Percentiles rank a stretch among this genome's conserved stretches.
Conservation (phyloP, 768 basidiomycete genomes). For the Trametes elegans region DNA sequence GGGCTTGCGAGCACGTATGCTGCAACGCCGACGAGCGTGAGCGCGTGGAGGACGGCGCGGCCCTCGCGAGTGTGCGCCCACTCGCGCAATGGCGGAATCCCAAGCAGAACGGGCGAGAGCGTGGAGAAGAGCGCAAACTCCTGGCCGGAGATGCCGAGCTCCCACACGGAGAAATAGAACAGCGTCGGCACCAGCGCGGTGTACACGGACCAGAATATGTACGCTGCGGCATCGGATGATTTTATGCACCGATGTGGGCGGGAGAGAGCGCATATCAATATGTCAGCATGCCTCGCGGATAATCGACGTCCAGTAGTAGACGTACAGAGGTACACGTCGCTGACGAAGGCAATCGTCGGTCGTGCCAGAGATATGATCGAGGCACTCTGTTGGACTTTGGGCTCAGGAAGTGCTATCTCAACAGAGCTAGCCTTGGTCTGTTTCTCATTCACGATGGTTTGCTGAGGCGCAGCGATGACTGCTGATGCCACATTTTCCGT, state of each 20-base stretch:
- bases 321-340: conserved; percentile 62
- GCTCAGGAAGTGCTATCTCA: background rate
- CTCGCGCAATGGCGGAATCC: conserved; percentile 40
- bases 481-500: background rate
- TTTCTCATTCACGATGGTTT: background rate
- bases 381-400: too few species aligned
- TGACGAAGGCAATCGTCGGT: conserved; percentile 31
- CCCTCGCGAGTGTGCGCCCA: conserved; percentile 50
- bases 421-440: background rate
- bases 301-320: conserved; percentile 4
- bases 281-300: background rate
- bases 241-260: background rate
- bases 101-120: conserved; percentile 66
- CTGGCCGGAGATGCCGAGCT: conserved; percentile 79
- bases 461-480: background rate
- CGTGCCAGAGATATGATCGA: background rate
- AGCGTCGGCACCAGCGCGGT: conserved; percentile 76
- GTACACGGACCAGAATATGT: conserved; percentile 80
- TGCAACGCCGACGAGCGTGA: conserved; percentile 51
- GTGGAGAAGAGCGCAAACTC: conserved; percentile 73
- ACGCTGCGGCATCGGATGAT: conserved; percentile 43
- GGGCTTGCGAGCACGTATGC: conserved; percentile 54
- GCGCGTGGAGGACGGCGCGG: conserved; percentile 43
- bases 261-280: too few species aligned
- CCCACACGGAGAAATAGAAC: conserved; percentile 93